These are phyloP conservation scores for Rhizophagus clarus DNA, from an alignment of 192 early-diverging fungal genomes.

Conservation along the genomic window DNA sequence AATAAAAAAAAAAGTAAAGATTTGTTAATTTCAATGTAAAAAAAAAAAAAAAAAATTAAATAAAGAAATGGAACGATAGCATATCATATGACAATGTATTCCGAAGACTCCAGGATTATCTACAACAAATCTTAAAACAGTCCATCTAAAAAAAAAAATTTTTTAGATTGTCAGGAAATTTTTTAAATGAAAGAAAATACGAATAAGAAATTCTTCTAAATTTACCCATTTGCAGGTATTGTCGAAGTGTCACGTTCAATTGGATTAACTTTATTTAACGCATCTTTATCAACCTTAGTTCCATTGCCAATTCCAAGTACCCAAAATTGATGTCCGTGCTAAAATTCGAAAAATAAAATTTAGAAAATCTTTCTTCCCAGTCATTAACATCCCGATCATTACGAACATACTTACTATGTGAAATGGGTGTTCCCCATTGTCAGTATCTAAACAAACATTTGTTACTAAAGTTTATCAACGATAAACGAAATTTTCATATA, in stretches of 20 bases:
- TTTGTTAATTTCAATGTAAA: background rate
- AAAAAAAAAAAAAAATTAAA: background rate
- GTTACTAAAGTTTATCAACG: background rate
- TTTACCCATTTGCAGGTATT: constrained; percentile 34
- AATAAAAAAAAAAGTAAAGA: background rate
- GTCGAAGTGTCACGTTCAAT: constrained; percentile 43
- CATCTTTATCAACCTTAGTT: constrained; percentile 35
- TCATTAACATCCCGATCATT: too few species aligned
- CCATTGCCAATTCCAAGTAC: constrained; percentile 41
- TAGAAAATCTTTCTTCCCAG: constrained; percentile 6
- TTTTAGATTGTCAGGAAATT: background rate
- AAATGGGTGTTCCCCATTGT: constrained; percentile 41
- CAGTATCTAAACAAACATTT: constrained; percentile 28
- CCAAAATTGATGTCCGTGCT: constrained; percentile 53
- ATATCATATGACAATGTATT: constrained; percentile 88
- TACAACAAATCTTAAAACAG: constrained; percentile 70
- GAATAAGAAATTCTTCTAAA: too few species aligned
- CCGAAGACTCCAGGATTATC: constrained; percentile 85
- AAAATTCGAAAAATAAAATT: constrained; percentile 34
- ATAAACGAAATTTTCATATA: background rate
- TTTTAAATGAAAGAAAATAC: background rate
- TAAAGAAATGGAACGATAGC: constrained; percentile 44
- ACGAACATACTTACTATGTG: constrained; percentile 36
- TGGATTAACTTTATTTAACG: constrained; percentile 38
- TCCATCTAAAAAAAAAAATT: constrained; percentile 15